A percentile compares a stretch with the other conserved stretches of the same genome.
These are phyloP conservation scores for Aureobasidium sp. DNA, from an alignment of 2,329 filamentous ascomycete species.

Conservation along the genomic window DNA sequence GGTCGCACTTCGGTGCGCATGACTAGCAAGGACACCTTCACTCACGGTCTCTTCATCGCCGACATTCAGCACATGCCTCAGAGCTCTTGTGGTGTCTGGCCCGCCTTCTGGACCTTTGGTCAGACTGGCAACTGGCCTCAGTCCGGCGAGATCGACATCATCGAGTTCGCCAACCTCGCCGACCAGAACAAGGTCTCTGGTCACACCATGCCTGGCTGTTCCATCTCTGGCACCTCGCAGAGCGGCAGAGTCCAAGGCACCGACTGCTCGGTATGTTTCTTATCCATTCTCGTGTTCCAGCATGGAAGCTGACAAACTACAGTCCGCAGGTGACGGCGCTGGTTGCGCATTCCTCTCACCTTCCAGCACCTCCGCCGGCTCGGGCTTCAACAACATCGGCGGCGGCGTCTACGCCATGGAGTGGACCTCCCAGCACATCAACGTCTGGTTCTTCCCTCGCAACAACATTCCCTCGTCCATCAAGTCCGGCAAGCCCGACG, in stretches of 20 bases:
- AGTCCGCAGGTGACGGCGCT: slow-evolving; percentile 27
- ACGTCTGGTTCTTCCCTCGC: slow-evolving; percentile 74
- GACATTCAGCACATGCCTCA: slow-evolving; percentile 44
- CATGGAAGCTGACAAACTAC: slow-evolving; percentile 27
- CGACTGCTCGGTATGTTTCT: slow-evolving; percentile 40
- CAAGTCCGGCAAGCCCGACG: slow-evolving; percentile 43
- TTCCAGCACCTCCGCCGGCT: slow-evolving; percentile 20
- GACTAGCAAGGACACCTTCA: slow-evolving; percentile 37
- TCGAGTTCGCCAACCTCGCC: slow-evolving; percentile 37
- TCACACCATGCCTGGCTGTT: slow-evolving; percentile 28
- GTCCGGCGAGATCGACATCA: slow-evolving; percentile 40
- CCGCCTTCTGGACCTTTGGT: slow-evolving; percentile 33
- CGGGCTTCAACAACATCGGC: slow-evolving; percentile 40
- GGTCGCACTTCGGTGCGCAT: slow-evolving; percentile 38
- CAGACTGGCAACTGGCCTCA: slow-evolving; percentile 28
- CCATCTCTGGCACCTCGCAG: slow-evolving; percentile 34
- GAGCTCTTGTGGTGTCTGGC: slow-evolving; percentile 42
- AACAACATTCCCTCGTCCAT: slow-evolving; percentile 55
- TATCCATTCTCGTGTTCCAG: too few species aligned
- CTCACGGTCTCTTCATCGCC: slow-evolving; percentile 39
- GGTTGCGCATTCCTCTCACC: slow-evolving; percentile 44
- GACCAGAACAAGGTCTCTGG: slow-evolving; percentile 30
- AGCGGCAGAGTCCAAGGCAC: slow-evolving; percentile 33
- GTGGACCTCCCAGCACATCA: slow-evolving; percentile 65
- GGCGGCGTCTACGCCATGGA: slow-evolving; percentile 40